Conservation (phyloP, 2,329 filamentous ascomycete genomes). For the Mariannaea elegans region DNA sequence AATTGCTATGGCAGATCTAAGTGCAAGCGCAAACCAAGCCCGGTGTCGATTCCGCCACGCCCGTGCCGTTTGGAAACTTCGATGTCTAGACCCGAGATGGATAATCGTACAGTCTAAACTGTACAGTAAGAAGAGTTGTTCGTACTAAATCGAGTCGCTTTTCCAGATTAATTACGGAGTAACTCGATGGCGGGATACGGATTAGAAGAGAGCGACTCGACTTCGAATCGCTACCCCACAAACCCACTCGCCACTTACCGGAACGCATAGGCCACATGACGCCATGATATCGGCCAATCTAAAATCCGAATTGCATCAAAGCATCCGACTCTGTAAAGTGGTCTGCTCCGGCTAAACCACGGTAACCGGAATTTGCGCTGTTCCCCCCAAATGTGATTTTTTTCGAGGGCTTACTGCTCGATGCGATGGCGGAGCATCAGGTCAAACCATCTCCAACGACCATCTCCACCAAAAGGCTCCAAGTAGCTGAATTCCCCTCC, state of each 20-base stretch:
- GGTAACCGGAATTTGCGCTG: slow-evolving; percentile 11
- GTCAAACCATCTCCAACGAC: slow-evolving; percentile 26
- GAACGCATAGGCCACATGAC: slow-evolving; percentile 12
- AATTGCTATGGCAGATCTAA: not conserved
- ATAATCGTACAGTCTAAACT: not conserved
- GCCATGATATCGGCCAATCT: slow-evolving; percentile 10
- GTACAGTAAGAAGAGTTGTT: not conserved
- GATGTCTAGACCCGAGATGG: not conserved
- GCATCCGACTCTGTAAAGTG: not conserved
- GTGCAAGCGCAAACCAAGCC: not conserved
- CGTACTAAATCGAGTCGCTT: not conserved
- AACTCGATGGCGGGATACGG: not conserved
- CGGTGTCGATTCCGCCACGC: not conserved
- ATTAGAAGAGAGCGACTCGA: not conserved
- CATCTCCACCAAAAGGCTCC: slow-evolving; percentile 9
- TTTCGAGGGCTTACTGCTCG: slow-evolving; percentile 30
- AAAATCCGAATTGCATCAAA: not conserved
- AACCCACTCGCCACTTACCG: not conserved
- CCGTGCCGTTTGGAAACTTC: not conserved
- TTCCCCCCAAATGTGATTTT: slow-evolving; percentile 28
- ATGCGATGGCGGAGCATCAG: slow-evolving; percentile 42
- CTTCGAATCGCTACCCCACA: not conserved
- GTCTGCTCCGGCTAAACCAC: slow-evolving; percentile 31
- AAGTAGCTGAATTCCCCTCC: slow-evolving; percentile 12
- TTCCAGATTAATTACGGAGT: not conserved